phyloP scores from a whole-genome alignment of 2,329 filamentous ascomycete species.

The Stenocarpella maydis region DNA sequence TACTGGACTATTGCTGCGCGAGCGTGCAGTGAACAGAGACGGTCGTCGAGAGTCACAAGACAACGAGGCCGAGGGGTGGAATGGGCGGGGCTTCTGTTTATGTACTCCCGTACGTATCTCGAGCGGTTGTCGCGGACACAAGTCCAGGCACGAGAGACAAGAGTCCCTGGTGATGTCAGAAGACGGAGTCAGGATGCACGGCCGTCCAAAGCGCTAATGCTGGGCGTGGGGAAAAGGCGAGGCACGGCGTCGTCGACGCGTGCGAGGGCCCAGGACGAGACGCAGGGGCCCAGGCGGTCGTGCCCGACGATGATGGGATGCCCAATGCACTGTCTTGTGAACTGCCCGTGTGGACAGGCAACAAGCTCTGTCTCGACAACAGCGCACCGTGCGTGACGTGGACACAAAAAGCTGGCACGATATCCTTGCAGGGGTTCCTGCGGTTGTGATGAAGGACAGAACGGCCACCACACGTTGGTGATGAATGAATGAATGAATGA shows the following conservation, averaged over 20 bases:
- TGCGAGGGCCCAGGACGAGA: neutral
- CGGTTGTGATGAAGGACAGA: neutral
- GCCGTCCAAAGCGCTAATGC: constrained; percentile 9
- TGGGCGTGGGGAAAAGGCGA: neutral
- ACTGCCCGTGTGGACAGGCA: neutral
- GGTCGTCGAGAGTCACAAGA: neutral
- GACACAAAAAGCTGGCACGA: neutral
- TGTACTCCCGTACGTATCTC: constrained; percentile 4
- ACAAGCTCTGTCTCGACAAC: neutral
- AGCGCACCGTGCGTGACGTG: constrained; percentile 16
- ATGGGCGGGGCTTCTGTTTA: neutral
- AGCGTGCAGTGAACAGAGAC: neutral
- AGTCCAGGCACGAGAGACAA: neutral
- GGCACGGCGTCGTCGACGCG: constrained; percentile 6
- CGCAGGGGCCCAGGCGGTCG: neutral
- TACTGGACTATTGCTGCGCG: neutral
- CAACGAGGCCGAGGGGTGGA: neutral
- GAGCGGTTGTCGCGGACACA: constrained; percentile 13
- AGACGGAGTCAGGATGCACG: constrained; percentile 21
- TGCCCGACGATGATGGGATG: constrained; percentile 16
- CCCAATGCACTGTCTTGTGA: neutral
- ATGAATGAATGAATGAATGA: constrained; percentile 16
- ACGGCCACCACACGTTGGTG: constrained; percentile 10
- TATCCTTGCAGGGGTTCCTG: constrained; percentile 4
- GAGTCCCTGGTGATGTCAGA: constrained; percentile 20